Conservation (phyloP, 2,329 filamentous ascomycete genomes). For the Colletotrichum destructivum region DNA sequence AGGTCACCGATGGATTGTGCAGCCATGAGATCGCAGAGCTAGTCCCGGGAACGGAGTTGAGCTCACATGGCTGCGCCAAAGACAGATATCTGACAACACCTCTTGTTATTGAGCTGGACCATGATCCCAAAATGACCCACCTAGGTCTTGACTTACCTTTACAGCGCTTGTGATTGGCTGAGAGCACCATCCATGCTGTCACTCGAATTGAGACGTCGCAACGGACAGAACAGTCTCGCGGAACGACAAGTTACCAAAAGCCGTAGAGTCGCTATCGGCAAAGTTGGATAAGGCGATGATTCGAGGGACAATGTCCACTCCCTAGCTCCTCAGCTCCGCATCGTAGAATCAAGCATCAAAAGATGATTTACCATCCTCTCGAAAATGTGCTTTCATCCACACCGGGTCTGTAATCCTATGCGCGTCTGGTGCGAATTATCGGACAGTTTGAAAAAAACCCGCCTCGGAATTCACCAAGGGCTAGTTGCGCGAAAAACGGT, state of each 20-base stretch:
- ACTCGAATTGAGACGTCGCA: background rate
- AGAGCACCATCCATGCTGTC: constrained; percentile 16
- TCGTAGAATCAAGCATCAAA: no score
- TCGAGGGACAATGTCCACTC: no score
- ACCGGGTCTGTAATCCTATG: background rate
- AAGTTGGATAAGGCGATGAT: background rate
- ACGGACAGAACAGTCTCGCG: background rate
- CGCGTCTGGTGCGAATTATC: background rate
- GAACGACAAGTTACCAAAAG: background rate
- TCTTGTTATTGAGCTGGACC: background rate
- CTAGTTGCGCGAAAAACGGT: background rate
- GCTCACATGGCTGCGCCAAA: background rate
- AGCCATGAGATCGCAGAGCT: no score
- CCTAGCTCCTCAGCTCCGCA: background rate
- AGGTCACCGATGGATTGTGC: background rate
- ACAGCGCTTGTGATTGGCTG: constrained; percentile 7
- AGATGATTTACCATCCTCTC: background rate
- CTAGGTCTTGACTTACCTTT: constrained; percentile 12
- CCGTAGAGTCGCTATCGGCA: background rate
- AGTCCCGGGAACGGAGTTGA: no score
- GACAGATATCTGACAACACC: background rate
- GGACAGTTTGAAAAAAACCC: background rate
- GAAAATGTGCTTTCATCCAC: background rate
- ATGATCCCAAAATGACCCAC: background rate
- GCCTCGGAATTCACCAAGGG: no score